Percentiles rank a stretch among this genome's conserved stretches.
These are phyloP conservation scores for Nakazawaea anatomiae DNA, from an alignment of 805 yeast species.

Conservation along the genomic window DNA sequence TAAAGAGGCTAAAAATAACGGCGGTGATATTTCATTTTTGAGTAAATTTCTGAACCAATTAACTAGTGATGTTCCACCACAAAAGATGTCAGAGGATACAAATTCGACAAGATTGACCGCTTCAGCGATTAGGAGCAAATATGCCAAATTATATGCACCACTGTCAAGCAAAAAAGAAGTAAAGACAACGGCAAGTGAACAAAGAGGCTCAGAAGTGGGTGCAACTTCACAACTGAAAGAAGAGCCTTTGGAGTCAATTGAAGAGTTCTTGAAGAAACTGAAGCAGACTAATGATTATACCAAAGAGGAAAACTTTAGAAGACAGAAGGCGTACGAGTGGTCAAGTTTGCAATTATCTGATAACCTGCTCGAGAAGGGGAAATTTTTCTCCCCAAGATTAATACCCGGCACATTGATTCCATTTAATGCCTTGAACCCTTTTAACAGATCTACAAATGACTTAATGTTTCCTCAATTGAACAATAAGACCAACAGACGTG, in stretches of 20 bases:
- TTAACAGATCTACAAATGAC: conserved; percentile 10
- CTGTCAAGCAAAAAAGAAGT: neutral
- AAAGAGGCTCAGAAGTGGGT: too few species aligned
- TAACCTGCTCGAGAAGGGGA: conserved; percentile 31
- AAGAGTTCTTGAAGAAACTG: conserved; percentile 36
- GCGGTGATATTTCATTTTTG: neutral
- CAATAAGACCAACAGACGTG: conserved; percentile 8
- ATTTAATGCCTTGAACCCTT: conserved; percentile 10
- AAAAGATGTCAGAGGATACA: neutral
- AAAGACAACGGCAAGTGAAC: neutral
- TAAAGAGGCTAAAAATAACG: neutral
- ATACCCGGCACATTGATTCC: conserved; percentile 26
- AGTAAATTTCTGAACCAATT: neutral
- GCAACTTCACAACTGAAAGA: neutral
- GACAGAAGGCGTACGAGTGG: conserved; percentile 48
- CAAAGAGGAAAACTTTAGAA: conserved; percentile 40
- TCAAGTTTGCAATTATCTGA: conserved; percentile 27
- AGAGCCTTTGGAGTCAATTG: conserved; percentile 22
- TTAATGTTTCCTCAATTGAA: conserved; percentile 14
- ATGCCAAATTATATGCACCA: neutral
- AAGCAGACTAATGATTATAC: conserved; percentile 31
- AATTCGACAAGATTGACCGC: neutral
- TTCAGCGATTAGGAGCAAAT: conserved; percentile 2
- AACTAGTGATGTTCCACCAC: neutral
- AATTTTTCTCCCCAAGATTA: conserved; percentile 41